Conservation (phyloP, 2,329 filamentous ascomycete genomes). For the Calonectria hawksworthii region DNA sequence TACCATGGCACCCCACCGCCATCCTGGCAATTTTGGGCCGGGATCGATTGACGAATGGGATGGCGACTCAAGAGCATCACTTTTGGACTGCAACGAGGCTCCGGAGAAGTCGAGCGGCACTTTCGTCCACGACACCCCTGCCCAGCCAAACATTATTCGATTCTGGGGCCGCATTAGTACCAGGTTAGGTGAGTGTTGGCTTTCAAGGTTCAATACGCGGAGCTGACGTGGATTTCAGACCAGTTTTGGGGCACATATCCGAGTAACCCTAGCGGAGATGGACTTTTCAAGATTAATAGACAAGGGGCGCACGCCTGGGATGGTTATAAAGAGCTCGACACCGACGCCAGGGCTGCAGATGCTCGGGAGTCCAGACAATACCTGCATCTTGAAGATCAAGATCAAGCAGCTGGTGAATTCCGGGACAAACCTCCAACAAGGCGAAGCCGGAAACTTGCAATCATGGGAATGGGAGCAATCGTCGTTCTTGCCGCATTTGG, state of each 20-base stretch:
- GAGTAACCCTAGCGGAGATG: neutral
- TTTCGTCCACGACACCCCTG: neutral
- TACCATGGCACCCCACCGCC: neutral
- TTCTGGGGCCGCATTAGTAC: neutral
- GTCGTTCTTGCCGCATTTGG: slow-evolving; percentile 4
- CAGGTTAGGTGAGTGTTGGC: neutral
- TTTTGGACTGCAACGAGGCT: neutral
- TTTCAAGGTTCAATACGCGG: neutral
- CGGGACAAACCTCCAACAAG: neutral
- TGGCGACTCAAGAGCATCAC: neutral
- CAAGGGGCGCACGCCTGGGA: neutral
- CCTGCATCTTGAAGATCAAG: neutral
- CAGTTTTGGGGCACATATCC: slow-evolving; percentile 6
- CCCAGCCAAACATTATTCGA: neutral
- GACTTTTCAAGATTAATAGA: neutral
- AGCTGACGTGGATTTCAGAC: slow-evolving; percentile 14
- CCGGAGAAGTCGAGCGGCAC: neutral
- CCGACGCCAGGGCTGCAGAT: neutral
- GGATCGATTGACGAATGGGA: neutral
- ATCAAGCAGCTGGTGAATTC: neutral
- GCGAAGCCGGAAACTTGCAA: slow-evolving; percentile 11
- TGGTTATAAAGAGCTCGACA: neutral
- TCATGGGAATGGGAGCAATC: slow-evolving; percentile 11
- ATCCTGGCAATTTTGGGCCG: neutral
- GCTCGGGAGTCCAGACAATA: neutral